Evolutionary conservation across 331 rosid species (phyloP).

Genomic region (Dryas integrifolia): DNA sequence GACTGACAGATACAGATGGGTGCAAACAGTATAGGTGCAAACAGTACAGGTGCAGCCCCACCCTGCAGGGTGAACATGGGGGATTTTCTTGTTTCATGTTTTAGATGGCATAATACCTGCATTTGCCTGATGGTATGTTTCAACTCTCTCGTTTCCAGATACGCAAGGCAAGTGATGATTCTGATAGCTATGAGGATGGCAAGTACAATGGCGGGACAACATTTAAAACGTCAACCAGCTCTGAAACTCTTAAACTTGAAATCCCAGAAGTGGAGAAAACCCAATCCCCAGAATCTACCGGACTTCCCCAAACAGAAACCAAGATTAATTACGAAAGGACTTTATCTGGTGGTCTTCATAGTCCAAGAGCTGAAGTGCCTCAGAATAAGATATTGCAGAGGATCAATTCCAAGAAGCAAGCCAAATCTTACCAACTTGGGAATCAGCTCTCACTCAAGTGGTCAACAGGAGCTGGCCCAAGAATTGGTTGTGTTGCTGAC

Average conservation of each 20-base stretch:
- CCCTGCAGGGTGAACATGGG: neutral
- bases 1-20: too few relatives aligned
- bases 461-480: slow-evolving; percentile 96
- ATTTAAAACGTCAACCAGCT: slow-evolving; percentile 18
- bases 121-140: slow-evolving; percentile 13
- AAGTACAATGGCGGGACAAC: slow-evolving; percentile 20
- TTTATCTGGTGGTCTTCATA: slow-evolving; percentile 89
- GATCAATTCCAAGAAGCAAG: slow-evolving; percentile 82
- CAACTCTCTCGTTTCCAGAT: slow-evolving; percentile 38
- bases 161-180: slow-evolving; percentile 55
- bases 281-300: slow-evolving; percentile 29
- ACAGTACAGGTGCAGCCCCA: too few relatives aligned
- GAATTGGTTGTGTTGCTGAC: slow-evolving; percentile 95
- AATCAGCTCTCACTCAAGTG: slow-evolving; percentile 67
- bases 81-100: neutral
- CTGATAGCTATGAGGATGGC: slow-evolving; percentile 43
- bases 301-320: slow-evolving; percentile 24
- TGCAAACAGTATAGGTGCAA: too few relatives aligned
- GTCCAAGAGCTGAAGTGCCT: slow-evolving; percentile 82
- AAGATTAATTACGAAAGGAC: slow-evolving; percentile 54
- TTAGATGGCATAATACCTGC: neutral
- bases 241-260: slow-evolving; percentile 18
- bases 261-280: slow-evolving; percentile 33
- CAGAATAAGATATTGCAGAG: slow-evolving; percentile 60
- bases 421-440: slow-evolving; percentile 79